Evolutionary conservation across 306 rosid genomes (phyloP).

Genomic region (Trichosanthes truncata): DNA sequence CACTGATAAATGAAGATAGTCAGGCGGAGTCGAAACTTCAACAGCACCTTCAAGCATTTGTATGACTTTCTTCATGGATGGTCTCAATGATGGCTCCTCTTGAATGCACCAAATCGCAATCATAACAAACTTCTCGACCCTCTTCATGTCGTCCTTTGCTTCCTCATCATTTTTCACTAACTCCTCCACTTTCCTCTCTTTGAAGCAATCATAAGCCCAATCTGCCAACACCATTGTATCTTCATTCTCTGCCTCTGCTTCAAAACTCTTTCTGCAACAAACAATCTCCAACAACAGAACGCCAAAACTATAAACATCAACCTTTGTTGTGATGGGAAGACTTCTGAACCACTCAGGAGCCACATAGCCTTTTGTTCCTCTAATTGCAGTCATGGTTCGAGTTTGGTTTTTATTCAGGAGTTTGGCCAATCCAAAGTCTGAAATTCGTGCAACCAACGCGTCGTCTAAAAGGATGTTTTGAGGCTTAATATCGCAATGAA

Average conservation of each 20-base stretch:
- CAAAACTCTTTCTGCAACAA: not conserved
- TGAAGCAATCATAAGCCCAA: not conserved
- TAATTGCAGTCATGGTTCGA: conserved; percentile 13
- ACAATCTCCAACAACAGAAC: not conserved
- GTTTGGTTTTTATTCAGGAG: conserved; percentile 29
- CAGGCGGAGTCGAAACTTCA: not conserved
- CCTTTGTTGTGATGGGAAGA: not conserved
- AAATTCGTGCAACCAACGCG: conserved; percentile 11
- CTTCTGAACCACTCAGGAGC: conserved; percentile 32
- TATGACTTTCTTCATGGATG: not conserved
- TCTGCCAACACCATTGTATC: not conserved
- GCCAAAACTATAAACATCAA: not conserved
- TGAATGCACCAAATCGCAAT: not conserved
- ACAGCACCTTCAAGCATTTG: not conserved
- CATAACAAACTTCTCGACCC: not conserved
- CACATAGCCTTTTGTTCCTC: conserved; percentile 42
- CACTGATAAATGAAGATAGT: not conserved
- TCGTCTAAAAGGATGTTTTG: conserved; percentile 36
- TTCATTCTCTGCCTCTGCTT: not conserved
- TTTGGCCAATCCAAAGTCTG: conserved; percentile 40
- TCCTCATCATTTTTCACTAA: not conserved
- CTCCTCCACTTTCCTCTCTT: not conserved
- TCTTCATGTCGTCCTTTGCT: not conserved
- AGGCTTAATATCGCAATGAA: conserved; percentile 42
- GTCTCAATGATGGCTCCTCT: not conserved